phyloP scores from a whole-genome alignment of 768 basidiomycete species.

The Xerocomus potaroensis region DNA sequence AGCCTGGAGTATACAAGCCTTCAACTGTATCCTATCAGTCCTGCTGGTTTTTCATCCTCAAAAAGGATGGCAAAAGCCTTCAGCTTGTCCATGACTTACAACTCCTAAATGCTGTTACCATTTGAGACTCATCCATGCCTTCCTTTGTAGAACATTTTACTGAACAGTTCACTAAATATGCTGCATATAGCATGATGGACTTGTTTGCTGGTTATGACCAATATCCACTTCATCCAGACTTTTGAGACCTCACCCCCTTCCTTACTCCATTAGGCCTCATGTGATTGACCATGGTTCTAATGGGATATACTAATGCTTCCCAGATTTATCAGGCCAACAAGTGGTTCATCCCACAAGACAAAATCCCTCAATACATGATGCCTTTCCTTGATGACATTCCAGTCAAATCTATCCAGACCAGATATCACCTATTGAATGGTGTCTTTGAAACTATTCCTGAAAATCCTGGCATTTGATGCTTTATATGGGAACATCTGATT shows the following conservation, averaged over 20 bases:
- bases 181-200: conserved; percentile 1
- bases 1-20: background rate
- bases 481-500: conserved; percentile 39
- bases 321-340: conserved; percentile 40
- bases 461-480: conserved; percentile 34
- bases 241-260: conserved; percentile 38
- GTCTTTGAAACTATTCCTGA: conserved; percentile 33
- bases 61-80: background rate
- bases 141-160: background rate
- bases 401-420: no score
- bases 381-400: conserved; percentile 40
- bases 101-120: background rate
- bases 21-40: background rate
- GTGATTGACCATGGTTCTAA: conserved; percentile 20
- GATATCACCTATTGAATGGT: no score
- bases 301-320: conserved; percentile 41
- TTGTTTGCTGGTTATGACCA: conserved; percentile 1
- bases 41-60: background rate
- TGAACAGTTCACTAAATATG: background rate
- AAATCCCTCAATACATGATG: conserved; percentile 36
- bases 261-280: conserved; percentile 19
- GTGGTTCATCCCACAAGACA: conserved; percentile 32
- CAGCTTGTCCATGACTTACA: background rate
- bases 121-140: rapidly evolving
- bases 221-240: background rate